A percentile compares a stretch with the other conserved stretches of the same genome.
phyloP scores from a whole-genome alignment of 225 moss, liverwort and hornwort species.

The Climacium dendroides region DNA sequence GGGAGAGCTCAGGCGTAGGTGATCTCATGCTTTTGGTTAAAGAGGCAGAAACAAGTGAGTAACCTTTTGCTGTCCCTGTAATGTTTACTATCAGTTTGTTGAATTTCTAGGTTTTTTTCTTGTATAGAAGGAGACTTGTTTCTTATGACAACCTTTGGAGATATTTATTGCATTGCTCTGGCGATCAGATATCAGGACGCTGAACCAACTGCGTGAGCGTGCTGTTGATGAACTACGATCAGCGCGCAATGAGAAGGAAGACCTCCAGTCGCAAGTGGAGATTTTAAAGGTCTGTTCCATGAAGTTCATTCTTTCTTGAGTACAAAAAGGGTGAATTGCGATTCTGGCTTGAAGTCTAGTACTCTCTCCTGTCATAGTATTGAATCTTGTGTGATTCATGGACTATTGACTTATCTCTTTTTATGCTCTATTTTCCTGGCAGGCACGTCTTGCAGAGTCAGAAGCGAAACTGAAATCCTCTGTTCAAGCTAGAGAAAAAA shows the following conservation, averaged over 20 bases:
- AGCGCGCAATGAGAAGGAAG: conserved; percentile 41
- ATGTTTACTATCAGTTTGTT: not conserved
- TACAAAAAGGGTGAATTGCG: not conserved
- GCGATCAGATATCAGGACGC: conserved; percentile 67
- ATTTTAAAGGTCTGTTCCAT: conserved; percentile 30
- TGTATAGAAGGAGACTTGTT: not conserved
- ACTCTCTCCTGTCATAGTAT: not conserved
- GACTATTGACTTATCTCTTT: not conserved
- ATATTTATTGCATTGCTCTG: not conserved
- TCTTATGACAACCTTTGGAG: not conserved
- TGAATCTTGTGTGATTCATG: not conserved
- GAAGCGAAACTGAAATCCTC: conserved; percentile 45
- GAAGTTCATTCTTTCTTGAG: not conserved
- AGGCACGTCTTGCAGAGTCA: conserved; percentile 66
- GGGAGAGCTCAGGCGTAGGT: conserved; percentile 34
- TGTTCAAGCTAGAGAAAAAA: conserved; percentile 45
- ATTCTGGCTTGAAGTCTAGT: not conserved
- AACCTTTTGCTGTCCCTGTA: not conserved
- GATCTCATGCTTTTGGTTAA: conserved; percentile 88
- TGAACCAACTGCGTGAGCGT: conserved; percentile 76
- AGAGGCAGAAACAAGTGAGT: conserved; percentile 86
- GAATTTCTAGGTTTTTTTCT: not conserved
- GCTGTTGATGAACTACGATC: conserved; percentile 65
- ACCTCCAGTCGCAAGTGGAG: conserved; percentile 63
- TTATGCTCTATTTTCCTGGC: not conserved